Evolutionary conservation across 345 rosid genomes (phyloP), one percentile per base, ranked within the genome.

Genomic region (Eucalyptus pauciflora): DNA sequence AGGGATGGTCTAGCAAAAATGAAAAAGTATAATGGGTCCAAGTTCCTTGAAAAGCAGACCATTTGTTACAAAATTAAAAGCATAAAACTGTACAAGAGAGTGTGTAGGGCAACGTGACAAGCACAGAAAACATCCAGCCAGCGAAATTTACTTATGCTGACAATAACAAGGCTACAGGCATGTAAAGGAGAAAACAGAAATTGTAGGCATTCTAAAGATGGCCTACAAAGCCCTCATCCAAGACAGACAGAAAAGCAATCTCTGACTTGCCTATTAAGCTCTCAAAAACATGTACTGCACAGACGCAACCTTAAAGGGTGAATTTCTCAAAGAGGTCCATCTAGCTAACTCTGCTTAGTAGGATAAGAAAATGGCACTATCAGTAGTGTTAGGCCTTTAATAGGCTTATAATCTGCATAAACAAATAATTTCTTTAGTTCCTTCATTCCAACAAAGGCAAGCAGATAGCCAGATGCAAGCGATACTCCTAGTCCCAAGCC

Each of bases 1-100:
- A 98, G 29, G 99, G 92, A 89, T 98, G 99, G 64, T 96, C 99
- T 98, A 90, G 64, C 89, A 91, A 71, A 83, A 85, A 80, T 50
- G 89, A 86, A 46, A 86, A 60, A 76, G 52, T 24, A 54, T 85
- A 48, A 33, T 79, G 41, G 45, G 45, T 33, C 81, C 24, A 69
- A 33, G 81, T 37, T 69, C 45, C 45, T 33, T 69, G 81, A 69
- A 33, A 67, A n/a, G 76, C 41, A 64, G 76, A n/a, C 76, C 81
- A 17, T 33, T 17, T 33, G 45, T 33, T 20, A 33, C 81, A 9
- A 33, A 17, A 37, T 64, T 18, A 33, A 69, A 69, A 69, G 81
- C 43, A 33, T 69, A 69, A 69, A 69, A 33, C 41, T 33, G 81
- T 33, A 69, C 81, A 69, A 69, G 45, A 69, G 41, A 69, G 81